Evolutionary conservation across 305 asterid species (phyloP), one percentile per base, ranked within the genome.

Genomic region (Rubia peregrina): DNA sequence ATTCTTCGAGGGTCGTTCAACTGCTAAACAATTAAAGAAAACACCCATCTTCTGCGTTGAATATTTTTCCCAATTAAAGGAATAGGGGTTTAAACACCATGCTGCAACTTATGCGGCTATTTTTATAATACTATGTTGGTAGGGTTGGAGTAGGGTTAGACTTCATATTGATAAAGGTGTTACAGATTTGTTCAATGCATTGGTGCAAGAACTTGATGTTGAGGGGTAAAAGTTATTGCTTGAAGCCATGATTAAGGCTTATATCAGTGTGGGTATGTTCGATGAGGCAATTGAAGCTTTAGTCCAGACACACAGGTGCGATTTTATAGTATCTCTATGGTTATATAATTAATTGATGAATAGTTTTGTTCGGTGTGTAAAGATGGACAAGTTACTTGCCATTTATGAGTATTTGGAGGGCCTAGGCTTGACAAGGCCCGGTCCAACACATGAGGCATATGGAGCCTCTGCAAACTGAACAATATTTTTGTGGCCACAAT

Each of bases 341-440:
- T 81, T 90, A 0, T 92, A 87, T 75, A 89, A 92, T 69, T 88
- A 80, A 72, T 71, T 90, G 80, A 75, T 92, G 80, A 87, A 87
- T 77, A 72, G 82, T 79, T 79, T 92, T 83, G 85, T 88, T 78
- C 80, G 70, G 55, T 76, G 73, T 73, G 88, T 87, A 60, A 81
- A 81, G 68, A 44, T 75, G 68, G 98, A 88, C 56, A 65, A 61
- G 57, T 85, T 84, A 3, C 66, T 88, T 74, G 85, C 85, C 46
- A 51, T 86, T 64, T 92, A 82, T 76, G 82, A 81, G 81, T 88
- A 84, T 75, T 67, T 92, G 68, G 80, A 73, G 79, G 68, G 72
- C 71, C 78, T 83, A 65, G 90, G 85, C 44, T 74, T 86, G 69
- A 30, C 36, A 1, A 30, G 36, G 36, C 36, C 36, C 36, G 3